Base-by-base conservation (phyloP, 2,329 filamentous ascomycete genomes). In the Colletotrichum sp. region DNA sequence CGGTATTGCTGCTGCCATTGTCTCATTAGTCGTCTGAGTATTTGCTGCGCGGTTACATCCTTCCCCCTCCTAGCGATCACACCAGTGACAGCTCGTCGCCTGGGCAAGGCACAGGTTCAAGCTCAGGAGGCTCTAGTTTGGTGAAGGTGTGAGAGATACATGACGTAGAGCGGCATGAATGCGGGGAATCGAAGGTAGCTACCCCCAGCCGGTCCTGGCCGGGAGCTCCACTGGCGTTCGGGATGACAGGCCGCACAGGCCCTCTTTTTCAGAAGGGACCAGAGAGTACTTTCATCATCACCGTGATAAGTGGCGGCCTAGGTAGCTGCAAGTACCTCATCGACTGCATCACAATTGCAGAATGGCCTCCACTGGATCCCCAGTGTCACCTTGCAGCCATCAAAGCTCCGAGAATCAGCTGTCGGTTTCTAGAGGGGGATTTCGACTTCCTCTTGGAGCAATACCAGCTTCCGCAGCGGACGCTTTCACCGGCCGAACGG, bases 121-220 rank as follows among this genome's bases (percentile, higher is more conserved):
- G 74, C 74, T 73, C 30, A 15, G 21, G 49, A 72, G 69, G 69
- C 66, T 62, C 59, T 71, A 65, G 32, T 65, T 16, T 39, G 57
- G 57, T 73, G 65, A 68, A 60, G 57, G 59, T 39, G 65, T 76
- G 74, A 76, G 68, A 76, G 74, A 80, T 81, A 79, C 77, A 82
- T 82, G 80, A 82, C 80, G 80, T 81, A 81, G 76, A 26, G 76
- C 55, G 63, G 75, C 67, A 76, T 71, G 28, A 76, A 76, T 79
- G 77, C 72, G 78, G 77, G 80, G 80, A 78, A 78, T 79, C 34
- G 67, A 66, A 77, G 52, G 73, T 76, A 77, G 63, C 76, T 77
- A 24, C 59, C 34, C 65, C 72, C 57, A 68, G 66, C 74, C 64
- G 64, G 62, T 76, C 44, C 49, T 65, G 64, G 65, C 65, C 70